Base-by-base conservation (phyloP, 2,329 filamentous ascomycete species). In the Aspergillus sp. region DNA sequence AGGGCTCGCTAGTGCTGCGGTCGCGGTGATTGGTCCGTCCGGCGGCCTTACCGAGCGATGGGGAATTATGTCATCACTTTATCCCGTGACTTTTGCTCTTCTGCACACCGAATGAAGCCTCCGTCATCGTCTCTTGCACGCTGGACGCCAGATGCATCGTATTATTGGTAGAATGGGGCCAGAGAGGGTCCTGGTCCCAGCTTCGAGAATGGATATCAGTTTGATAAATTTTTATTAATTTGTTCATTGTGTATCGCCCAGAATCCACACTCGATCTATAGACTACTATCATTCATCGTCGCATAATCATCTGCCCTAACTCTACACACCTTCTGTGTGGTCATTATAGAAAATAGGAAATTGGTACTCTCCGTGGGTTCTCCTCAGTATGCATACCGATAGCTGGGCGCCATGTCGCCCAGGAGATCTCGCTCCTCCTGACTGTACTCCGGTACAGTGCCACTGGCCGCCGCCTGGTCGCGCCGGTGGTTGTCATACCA, bases 391-490 rank as follows among this genome's bases (percentile, higher is more conserved):
- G 69, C 63, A 62, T 80, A 80, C 24, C 77, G 70, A 65, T 76
- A 80, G 18, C 62, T 75, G 3, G 76, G 73, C 46, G 74, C 77
- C 68, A 78, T 55, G 65, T 80, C 78, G n/a, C 78, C 78, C 59
- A 74, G 29, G 26, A 65, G 61, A 50, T 73, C 72, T 46, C 73
- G 70, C 49, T 78, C 74, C 47, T 75, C 70, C 24, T 73, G 69
- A 1, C 65, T 63, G 5, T 47, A 47, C 45, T 47, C 45, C 20
- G 65, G 57, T 36, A 63, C 49, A 12, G 59, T 62, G 26, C 70
- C 65, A 36, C 67, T 64, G 2, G 69, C 63, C 42, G 61, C 50
- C 11, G 65, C 62, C 29, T 71, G 72, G 29, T 77, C 73, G 14
- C 78, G 73, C 45, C 71, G 75, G 22, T 71, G 68, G 64, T 82